Conservation (phyloP, 75 land plant species). For the Pinus tabuliformis region DNA sequence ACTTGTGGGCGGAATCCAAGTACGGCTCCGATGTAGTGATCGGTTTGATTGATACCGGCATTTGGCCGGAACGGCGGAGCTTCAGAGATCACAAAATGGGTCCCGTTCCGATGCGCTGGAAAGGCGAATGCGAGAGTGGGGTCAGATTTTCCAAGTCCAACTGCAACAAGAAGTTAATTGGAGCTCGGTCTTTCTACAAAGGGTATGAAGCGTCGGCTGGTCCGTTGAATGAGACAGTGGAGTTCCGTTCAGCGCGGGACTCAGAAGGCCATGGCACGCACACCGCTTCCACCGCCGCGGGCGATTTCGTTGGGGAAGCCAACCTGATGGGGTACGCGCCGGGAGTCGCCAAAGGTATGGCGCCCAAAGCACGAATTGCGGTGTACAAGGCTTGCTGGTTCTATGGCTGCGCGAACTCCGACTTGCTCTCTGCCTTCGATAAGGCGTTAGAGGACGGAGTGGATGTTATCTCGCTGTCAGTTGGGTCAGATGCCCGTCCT, state of each 20-base stretch:
- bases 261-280: constrained; percentile 94
- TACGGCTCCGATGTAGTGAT: constrained; percentile 66
- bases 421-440: too few species aligned
- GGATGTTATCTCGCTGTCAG: too few species aligned
- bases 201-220: constrained; percentile 73
- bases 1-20: constrained; percentile 57
- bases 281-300: constrained; percentile 92
- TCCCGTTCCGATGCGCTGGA: constrained; percentile 50
- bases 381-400: constrained; percentile 46
- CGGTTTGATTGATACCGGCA: constrained; percentile 80
- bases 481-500: constrained; percentile 30
- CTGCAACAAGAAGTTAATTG: constrained; percentile 78
- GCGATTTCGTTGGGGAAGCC: constrained; percentile 51
- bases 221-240: constrained; percentile 41
- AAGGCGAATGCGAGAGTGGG: constrained; percentile 44
- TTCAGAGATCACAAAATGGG: constrained; percentile 57
- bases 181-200: constrained; percentile 58
- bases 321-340: constrained; percentile 63
- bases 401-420: constrained; percentile 14
- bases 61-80: constrained; percentile 72
- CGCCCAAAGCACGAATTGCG: constrained; percentile 75
- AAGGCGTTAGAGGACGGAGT: too few species aligned
- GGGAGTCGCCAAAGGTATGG: constrained; percentile 83
- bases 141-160: constrained; percentile 24
- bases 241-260: constrained; percentile 67